phyloP scores from a whole-genome alignment of 345 rosid genomes.

The Acer yangbiense region DNA sequence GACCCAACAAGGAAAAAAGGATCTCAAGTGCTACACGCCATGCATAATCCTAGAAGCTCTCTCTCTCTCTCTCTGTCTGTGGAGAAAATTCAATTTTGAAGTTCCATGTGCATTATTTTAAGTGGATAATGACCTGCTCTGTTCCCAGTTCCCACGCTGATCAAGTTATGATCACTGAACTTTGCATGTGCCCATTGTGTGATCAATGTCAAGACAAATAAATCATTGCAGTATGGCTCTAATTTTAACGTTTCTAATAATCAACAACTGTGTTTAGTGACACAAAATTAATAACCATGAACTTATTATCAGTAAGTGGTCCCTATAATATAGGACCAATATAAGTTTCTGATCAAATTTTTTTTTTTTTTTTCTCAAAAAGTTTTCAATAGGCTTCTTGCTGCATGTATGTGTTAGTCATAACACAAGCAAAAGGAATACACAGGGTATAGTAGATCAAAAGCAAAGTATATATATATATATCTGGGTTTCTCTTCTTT shows the following conservation, averaged over 20 bases:
- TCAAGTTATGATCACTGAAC: neutral
- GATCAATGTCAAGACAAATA: slow-evolving; percentile 14
- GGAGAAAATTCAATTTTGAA: neutral
- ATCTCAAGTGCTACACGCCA: neutral
- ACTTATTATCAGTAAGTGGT: neutral
- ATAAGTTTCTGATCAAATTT: neutral
- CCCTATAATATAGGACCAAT: too few species aligned
- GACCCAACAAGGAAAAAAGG: slow-evolving; percentile 9
- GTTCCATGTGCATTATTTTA: slow-evolving; percentile 22
- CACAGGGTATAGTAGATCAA: slow-evolving; percentile 6
- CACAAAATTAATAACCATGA: too few species aligned
- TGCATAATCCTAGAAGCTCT: neutral
- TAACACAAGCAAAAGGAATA: neutral
- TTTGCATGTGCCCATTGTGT: slow-evolving; percentile 32
- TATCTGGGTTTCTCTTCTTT: slow-evolving; percentile 12
- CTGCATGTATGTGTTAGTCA: neutral
- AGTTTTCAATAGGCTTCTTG: neutral
- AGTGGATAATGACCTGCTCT: slow-evolving; percentile 16
- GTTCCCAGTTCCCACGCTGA: slow-evolving; percentile 12
- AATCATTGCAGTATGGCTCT: slow-evolving; percentile 20
- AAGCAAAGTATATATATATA: slow-evolving; percentile 15
- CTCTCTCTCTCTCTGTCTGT: neutral
- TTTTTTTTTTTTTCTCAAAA: neutral
- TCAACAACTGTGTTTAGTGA: neutral
- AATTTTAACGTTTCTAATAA: slow-evolving; percentile 25